Percentiles rank a stretch among this genome's conserved stretches.
phyloP scores from a whole-genome alignment of 2,329 filamentous ascomycete genomes.

The Clonostachys solani region DNA sequence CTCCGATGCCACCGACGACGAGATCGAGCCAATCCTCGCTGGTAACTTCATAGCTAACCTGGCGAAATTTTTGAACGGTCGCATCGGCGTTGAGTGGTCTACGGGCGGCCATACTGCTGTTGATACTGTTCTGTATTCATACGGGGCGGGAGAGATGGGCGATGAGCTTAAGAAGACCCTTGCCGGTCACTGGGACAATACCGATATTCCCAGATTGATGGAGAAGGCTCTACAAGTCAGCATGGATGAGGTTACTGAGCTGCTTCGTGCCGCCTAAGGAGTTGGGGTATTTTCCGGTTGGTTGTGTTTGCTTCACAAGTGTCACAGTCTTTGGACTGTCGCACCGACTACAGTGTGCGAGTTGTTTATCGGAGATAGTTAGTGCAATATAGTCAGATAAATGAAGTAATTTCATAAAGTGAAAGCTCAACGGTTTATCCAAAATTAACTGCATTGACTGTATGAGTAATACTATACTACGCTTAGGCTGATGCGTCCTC shows the following conservation, averaged over 20 bases:
- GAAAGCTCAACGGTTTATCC: no score
- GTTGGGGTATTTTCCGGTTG: no score
- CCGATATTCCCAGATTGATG: conserved; percentile 17
- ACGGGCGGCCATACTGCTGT: conserved; percentile 27
- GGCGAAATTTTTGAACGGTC: conserved; percentile 15
- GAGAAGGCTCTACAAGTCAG: conserved; percentile 16
- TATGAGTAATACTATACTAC: no score
- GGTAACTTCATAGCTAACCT: conserved; percentile 15
- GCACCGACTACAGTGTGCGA: no score
- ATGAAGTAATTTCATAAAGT: no score
- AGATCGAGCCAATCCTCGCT: conserved; percentile 14
- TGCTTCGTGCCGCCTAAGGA: conserved; percentile 5
- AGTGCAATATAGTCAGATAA: no score
- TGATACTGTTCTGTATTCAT: conserved; percentile 25
- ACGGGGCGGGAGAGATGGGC: conserved; percentile 16
- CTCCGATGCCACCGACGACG: conserved; percentile 13
- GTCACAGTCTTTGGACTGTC: no score
- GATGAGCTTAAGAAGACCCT: conserved; percentile 13
- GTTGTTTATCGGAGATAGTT: no score
- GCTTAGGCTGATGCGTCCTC: no score
- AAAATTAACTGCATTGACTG: no score
- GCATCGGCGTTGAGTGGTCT: conserved; percentile 23
- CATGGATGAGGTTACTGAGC: conserved; percentile 14
- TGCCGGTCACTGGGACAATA: conserved; percentile 20
- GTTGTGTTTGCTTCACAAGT: no score